A percentile compares a stretch with the other conserved stretches of the same genome.
phyloP scores from a whole-genome alignment of 805 yeast species.

The Schizosaccharomyces lindneri region DNA sequence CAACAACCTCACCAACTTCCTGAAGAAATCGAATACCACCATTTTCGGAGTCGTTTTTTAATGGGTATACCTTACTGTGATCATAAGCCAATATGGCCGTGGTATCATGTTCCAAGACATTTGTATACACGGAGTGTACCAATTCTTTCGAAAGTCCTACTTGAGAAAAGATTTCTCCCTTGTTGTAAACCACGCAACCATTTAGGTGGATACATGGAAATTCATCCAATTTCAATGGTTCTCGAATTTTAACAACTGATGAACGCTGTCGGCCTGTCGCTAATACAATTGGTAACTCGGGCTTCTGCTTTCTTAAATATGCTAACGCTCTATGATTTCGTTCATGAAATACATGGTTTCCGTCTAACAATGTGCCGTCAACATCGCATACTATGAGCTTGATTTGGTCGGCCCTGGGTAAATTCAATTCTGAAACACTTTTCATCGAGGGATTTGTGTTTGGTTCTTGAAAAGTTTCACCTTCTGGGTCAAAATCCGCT shows the following conservation, averaged over 20 bases:
- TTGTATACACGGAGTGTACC: not conserved
- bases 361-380: constrained; percentile 1
- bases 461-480: too few relatives aligned
- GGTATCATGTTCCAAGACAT: not conserved
- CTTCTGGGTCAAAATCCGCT: too few relatives aligned
- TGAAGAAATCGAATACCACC: not conserved
- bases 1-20: not conserved
- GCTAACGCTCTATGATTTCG: not conserved
- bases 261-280: constrained; percentile 1
- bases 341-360: not conserved
- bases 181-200: not conserved
- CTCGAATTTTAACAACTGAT: not conserved
- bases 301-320: not conserved
- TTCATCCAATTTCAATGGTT: not conserved
- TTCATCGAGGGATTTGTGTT: too few relatives aligned
- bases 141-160: not conserved
- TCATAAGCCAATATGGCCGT: not conserved
- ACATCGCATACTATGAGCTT: constrained; percentile 1
- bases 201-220: not conserved
- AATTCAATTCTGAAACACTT: not conserved
- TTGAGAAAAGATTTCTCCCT: not conserved
- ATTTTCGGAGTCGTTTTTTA: not conserved
- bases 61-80: not conserved
- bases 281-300: not conserved
- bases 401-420: not conserved